These are phyloP conservation scores for Cadophora sp. DNA, from an alignment of 2,329 filamentous ascomycete genomes.

Conservation along the genomic window DNA sequence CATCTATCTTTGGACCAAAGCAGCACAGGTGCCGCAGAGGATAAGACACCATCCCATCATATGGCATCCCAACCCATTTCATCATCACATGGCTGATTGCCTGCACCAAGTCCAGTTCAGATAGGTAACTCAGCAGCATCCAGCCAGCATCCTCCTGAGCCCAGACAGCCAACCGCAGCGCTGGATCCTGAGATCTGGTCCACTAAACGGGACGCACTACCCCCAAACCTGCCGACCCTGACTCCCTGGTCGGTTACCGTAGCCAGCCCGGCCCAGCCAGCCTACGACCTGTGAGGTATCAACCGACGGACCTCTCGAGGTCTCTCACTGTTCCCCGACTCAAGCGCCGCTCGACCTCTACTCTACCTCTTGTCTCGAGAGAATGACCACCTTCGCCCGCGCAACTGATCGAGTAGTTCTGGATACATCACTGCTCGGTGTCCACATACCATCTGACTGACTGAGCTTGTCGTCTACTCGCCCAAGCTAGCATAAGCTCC, in stretches of 20 bases:
- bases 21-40: not conserved
- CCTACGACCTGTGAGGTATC: too few relatives aligned
- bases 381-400: slow-evolving; percentile 25
- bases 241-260: not conserved
- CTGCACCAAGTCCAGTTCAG: slow-evolving; percentile 7
- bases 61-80: not conserved
- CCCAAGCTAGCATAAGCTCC: slow-evolving; percentile 10
- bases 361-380: slow-evolving; percentile 10
- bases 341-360: not conserved
- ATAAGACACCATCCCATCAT: slow-evolving; percentile 5
- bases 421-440: slow-evolving; percentile 23
- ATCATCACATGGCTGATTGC: slow-evolving; percentile 20
- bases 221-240: not conserved
- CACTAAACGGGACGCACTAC: not conserved
- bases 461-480: slow-evolving; percentile 23
- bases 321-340: slow-evolving; percentile 11
- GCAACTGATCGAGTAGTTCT: slow-evolving; percentile 20
- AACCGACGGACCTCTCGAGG: slow-evolving; percentile 14
- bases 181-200: not conserved
- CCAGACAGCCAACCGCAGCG: slow-evolving; percentile 12
- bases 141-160: not conserved
- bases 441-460: slow-evolving; percentile 25
- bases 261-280: too few relatives aligned
- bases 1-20: not conserved
- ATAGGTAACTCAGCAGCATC: slow-evolving; percentile 18